These are phyloP conservation scores for Triadica sebifera DNA, from an alignment of 345 rosid genomes.

Conservation along the genomic window DNA sequence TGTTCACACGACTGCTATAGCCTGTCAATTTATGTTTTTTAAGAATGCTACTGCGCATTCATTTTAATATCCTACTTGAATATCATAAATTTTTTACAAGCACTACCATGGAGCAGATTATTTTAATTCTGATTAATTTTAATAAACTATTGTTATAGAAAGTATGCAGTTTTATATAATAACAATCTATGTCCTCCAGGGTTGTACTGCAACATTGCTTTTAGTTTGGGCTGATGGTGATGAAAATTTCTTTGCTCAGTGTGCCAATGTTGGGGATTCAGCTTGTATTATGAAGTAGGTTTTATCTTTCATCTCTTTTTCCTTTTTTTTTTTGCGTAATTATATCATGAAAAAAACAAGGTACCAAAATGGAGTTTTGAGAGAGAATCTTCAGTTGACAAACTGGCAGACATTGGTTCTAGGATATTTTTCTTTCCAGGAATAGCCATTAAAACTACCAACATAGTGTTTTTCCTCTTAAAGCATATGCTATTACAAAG, in stretches of 20 bases:
- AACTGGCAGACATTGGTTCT: neutral
- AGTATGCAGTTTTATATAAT: neutral
- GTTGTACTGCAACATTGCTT: constrained; percentile 93
- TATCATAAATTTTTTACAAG: neutral
- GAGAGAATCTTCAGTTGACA: neutral
- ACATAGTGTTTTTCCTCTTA: neutral
- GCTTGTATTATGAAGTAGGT: constrained; percentile 81
- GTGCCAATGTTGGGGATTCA: constrained; percentile 96
- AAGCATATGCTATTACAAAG: neutral
- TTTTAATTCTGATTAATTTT: neutral
- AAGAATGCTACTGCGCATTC: neutral
- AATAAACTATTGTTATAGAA: constrained; percentile 6
- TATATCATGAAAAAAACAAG: too few relatives aligned
- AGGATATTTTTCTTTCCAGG: neutral
- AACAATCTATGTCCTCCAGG: constrained; percentile 46
- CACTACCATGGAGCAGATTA: neutral
- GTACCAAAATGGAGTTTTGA: too few relatives aligned
- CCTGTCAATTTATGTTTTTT: neutral
- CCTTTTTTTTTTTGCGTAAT: neutral
- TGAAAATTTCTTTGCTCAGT: constrained; percentile 63
- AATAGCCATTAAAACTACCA: neutral
- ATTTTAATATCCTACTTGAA: neutral
- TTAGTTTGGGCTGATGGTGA: constrained; percentile 68
- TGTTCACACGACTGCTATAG: neutral
- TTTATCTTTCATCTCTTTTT: constrained; percentile 16